Evolutionary conservation across 345 rosid genomes (phyloP), one percentile per base, ranked within the genome.

Genomic region (Salix viminalis): DNA sequence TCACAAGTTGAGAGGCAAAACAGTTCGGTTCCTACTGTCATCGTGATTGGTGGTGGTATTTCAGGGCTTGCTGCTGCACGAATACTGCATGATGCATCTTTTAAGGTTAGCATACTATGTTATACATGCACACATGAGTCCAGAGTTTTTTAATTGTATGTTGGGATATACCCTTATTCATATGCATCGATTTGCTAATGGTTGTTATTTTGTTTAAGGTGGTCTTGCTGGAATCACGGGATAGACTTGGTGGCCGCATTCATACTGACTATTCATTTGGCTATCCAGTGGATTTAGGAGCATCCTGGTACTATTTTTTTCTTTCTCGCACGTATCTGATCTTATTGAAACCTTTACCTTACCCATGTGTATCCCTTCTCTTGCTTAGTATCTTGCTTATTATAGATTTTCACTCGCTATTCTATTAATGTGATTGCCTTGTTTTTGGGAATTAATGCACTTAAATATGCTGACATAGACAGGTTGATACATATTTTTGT

Each of bases 281-380:
- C 60, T 94, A 87, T 82, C 97, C 98, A 0, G 97, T 94, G 77
- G 98, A 94, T 78, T 79, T 94, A 93, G 97, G 97, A 81, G 97
- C 99, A 75, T 93, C 98, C 72, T 94, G 98, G 98, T 91, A 84
- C 79, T 12, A 32, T 13, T 10, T 24, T 1, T 16, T 8, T 62
- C 9, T 69, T 46, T 32, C 41, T 50, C 67, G 65, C 23, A 58
- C 37, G n/a, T 58, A 15, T n/a, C 6, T 24, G 39, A 44, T 64
- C 58, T 41, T 19, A 24, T 7, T 42, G 58, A 65, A 66, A 10
- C 5, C 69, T 10, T 50, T 67, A 11, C 39, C 19, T 71, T 15
- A 46, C 18, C 14, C 18, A 2, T 46, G 52, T 46, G 15, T 14
- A 46, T 15, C 52, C 18, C 52, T 46, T 46, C 52, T 46, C 52